Base-by-base conservation (phyloP, 1,284 basidiomycete species). In the Fomitopsis pinicola region DNA sequence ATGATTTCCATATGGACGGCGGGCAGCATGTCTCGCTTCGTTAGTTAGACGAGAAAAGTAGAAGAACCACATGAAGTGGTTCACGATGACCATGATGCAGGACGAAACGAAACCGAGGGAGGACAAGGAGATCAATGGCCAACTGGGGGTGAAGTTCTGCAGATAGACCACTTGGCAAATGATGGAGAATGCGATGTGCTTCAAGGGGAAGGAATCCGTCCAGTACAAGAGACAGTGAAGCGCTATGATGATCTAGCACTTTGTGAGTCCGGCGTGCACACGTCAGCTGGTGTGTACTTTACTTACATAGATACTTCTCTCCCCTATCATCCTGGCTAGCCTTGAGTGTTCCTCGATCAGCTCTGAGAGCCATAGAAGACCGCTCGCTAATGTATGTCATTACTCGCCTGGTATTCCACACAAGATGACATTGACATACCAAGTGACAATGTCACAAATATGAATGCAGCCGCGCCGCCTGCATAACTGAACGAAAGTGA, bases 51-150 rank as follows among this genome's bases (percentile, higher is more conserved):
- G 83, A 30, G 94, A 86, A 72, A 97, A 97, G 77, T 97, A 82
- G 76, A 92, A 94, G 80, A 98, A 97, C 92, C 94, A 97, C 58
- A 92, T 74, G 71, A 97, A 97, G 76, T 98, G 95, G 75, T 97
- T 94, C 2, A 79, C 75, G 59, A 98, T 83, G 61, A 96, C 94
- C 59, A 95, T 78, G 12, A 83, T 65, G 72, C 94, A 97, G 0
- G 94, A 96, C 1, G 85, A 82, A 59, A 98, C 73, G 79, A 98
- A 97, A 3, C 87, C 85, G 17, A 80, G 72, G 0, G 95, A 97
- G 7, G 91, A 84, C 57, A 98, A 82, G 2, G 92, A 94, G 67
- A 98, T 97, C 71, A 91, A 78, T 0, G 96, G 95, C 95, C 96
- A 98, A 22, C 82, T 81, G 2, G 78, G 70, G 3, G 93, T 91